Base-by-base conservation (phyloP, 1,139 yeast species). In the Pichia sp. region DNA sequence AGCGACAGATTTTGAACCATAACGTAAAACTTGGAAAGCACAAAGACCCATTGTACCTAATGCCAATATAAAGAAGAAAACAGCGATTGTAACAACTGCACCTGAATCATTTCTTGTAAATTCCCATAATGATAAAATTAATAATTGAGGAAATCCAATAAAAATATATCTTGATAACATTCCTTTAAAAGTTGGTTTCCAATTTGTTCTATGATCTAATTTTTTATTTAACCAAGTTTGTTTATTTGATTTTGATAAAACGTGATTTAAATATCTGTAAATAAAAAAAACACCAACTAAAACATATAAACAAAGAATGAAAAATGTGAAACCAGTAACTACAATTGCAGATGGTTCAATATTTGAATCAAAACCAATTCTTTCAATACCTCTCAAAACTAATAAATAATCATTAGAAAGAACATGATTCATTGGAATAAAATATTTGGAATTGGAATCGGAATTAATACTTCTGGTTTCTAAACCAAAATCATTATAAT, bases 291-390 rank as follows among this genome's bases (percentile, higher is more conserved):
- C 55, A 2, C 71, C 76, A 32, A 83, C 75, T 43, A 86, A 66
- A 8, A 83, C 69, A 58, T 81, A 83, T 5, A 87, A 87, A 65
- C 81, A 80, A 32, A 86, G 58, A 7, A 83, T 72, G 62, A 85
- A 85, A 59, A 84, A 85, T 0, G 90, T 82, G 62, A 82, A 81
- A 1, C 90, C 92, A 1, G 94, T 85, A 42, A 76, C 78, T 28
- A 82, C 92, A 44, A 85, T 75, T 8, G 88, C 75, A 1, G 90
- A 81, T 40, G 82, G 81, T 66, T 86, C 95, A 54, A 86, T 83
- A 47, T 72, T 69, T 31, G 86, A 78, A 55, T 76, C 70, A 62
- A 71, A 83, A 1, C 88, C 92, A 48, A 85, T 72, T 70, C 94
- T 76, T 59, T 81, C 75, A 52, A 86, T 83, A 56, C 95, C 94